Evolutionary conservation across 345 rosid species (phyloP).

Genomic region (Eucalyptus microcorys): DNA sequence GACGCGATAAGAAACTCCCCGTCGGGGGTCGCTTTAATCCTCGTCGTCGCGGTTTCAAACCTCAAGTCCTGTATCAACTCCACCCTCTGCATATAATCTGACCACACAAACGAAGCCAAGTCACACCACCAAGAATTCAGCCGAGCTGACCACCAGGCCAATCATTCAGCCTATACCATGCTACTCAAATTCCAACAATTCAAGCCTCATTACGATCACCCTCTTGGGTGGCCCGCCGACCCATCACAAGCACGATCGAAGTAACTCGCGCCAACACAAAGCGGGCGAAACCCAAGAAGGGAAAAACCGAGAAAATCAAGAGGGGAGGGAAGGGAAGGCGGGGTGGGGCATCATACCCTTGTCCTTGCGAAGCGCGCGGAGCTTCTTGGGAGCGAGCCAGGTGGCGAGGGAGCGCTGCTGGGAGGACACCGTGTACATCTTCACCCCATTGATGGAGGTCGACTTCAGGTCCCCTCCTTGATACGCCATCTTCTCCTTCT

Average conservation of each 20-base stretch:
- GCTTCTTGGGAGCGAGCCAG: conserved; percentile 73
- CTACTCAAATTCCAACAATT: not conserved
- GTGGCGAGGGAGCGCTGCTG: conserved; percentile 49
- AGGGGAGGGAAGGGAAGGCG: not conserved
- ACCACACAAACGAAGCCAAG: not conserved
- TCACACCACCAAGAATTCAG: not conserved
- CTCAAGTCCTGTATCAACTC: conserved; percentile 74
- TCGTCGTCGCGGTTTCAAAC: conserved; percentile 72
- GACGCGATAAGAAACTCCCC: conserved; percentile 79
- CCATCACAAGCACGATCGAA: not conserved
- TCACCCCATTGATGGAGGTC: conserved; percentile 68
- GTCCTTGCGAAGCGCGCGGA: conserved; percentile 67
- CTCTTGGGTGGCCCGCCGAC: not conserved
- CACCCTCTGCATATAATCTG: conserved; percentile 32
- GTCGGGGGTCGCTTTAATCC: conserved; percentile 71
- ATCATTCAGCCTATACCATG: not conserved
- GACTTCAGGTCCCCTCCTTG: conserved; percentile 68
- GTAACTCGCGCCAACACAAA: not conserved
- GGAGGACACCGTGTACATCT: conserved; percentile 57
- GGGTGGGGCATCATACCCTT: conserved; percentile 20
- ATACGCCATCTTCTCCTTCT: conserved; percentile 24
- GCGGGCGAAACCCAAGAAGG: not conserved
- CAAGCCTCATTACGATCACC: not conserved
- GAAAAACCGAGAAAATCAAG: not conserved
- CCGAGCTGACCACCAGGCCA: not conserved